Base-by-base conservation (phyloP, 306 rosid genomes). In the Lupinus albus region DNA sequence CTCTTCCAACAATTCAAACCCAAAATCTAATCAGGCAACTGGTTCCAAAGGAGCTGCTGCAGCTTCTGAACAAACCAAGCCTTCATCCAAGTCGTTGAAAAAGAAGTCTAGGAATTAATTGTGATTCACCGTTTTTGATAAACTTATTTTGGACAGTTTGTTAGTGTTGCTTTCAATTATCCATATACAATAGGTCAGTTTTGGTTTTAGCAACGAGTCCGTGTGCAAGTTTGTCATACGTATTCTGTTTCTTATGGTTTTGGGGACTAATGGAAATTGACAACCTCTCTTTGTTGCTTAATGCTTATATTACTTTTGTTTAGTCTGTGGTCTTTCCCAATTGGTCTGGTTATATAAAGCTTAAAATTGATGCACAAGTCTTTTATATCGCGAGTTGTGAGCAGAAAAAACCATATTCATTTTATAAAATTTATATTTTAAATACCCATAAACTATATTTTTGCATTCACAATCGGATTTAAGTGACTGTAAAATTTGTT, bases 51-150 rank as follows among this genome's bases (percentile, higher is more conserved):
- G 87, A 51, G 79, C 84, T 36, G 52, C 75, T 76, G 60, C 91
- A 13, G 84, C 6, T 47, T 72, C 82, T 3, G 89, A 84, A 64
- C 86, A 79, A 68, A 18, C 82, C 69, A 84, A 86, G 77, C 66
- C 87, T 58, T 74, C 95, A 5, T 85, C 94, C 9, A 92, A 86
- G 84, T 87, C 88, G 84, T 87, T 87, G 0, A 86, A 82, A 72
- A 93, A 93, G 84, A 93, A 93, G 83, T 93, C 96, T 25, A 86
- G 99, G 85, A 90, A 86, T 49, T 90, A 75, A 71, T 32, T 46
- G 7, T 11, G 54, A 25, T 67, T 61, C 16, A 10, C 63, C 42
- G 14, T 77, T 53, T 55, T 12, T 61, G 49, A 10, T 74, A 58
- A 58, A 14, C 57, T 45, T 48, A 50, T 64, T 82, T 62, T 41